These are phyloP conservation scores for Colletotrichum sp. DNA, from an alignment of 2,329 filamentous ascomycete species.

Conservation along the genomic window DNA sequence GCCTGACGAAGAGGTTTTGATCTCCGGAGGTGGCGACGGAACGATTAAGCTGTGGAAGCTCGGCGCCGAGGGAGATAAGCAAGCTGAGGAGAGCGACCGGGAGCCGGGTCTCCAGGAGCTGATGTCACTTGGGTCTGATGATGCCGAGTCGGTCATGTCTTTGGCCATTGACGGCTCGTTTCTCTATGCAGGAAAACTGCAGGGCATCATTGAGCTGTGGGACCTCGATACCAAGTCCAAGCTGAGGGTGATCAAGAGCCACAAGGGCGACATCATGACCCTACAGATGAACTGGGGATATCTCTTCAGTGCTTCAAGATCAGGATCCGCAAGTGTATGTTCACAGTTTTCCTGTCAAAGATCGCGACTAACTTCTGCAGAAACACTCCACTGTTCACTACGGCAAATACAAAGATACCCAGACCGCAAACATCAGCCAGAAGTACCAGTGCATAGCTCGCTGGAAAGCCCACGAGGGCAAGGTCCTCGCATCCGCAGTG, in stretches of 20 bases:
- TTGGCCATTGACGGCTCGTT: constrained; percentile 90
- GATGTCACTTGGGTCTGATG: constrained; percentile 65
- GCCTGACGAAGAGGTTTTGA: constrained; percentile 77
- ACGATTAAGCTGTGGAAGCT: constrained; percentile 94
- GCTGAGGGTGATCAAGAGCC: constrained; percentile 82
- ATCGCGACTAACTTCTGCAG: constrained; percentile 40
- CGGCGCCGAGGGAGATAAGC: constrained; percentile 33
- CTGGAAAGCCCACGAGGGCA: constrained; percentile 85
- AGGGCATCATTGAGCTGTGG: constrained; percentile 93
- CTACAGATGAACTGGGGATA: constrained; percentile 85
- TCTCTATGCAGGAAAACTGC: constrained; percentile 86
- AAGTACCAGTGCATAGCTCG: constrained; percentile 81
- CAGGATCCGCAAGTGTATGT: constrained; percentile 81
- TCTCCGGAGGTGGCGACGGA: constrained; percentile 93
- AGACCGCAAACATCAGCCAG: constrained; percentile 66
- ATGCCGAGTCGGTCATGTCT: constrained; percentile 72
- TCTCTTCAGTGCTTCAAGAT: constrained; percentile 87
- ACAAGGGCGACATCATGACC: constrained; percentile 83
- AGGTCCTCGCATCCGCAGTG: constrained; percentile 84
- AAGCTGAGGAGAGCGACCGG: constrained; percentile 52
- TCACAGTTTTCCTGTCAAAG: no score
- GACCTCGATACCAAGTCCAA: constrained; percentile 94
- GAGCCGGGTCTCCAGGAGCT: constrained; percentile 73
- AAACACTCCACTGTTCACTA: constrained; percentile 73
- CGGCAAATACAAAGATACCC: constrained; percentile 56